Percentiles rank a stretch among this genome's conserved stretches.
phyloP scores from a whole-genome alignment of 108 stramenopile genomes.

The Stephanodiscus triporus region DNA sequence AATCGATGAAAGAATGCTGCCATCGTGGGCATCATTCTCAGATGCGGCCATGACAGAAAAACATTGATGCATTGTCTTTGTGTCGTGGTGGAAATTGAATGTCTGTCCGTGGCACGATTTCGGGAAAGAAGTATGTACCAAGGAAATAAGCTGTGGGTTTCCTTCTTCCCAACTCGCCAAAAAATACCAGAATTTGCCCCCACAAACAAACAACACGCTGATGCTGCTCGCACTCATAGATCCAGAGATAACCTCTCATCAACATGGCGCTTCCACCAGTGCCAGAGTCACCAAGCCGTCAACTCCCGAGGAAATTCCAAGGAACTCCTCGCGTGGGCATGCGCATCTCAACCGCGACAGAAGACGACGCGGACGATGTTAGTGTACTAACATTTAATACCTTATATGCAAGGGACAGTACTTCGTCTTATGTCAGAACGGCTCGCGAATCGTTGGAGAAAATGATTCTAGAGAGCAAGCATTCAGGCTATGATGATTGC shows the following conservation, averaged over 20 bases:
- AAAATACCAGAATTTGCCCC: too few relatives aligned
- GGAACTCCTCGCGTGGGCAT: slow-evolving; percentile 14
- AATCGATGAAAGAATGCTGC: not conserved
- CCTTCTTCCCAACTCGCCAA: too few relatives aligned
- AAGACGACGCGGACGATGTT: slow-evolving; percentile 30
- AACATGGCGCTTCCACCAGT: slow-evolving; percentile 2
- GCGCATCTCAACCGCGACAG: slow-evolving; percentile 4
- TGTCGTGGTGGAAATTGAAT: too few relatives aligned
- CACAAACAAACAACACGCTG: too few relatives aligned
- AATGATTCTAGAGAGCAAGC: not conserved
- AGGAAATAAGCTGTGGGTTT: too few relatives aligned
- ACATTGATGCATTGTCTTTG: too few relatives aligned
- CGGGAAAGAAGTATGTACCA: too few relatives aligned
- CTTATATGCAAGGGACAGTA: not conserved
- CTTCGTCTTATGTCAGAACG: not conserved
- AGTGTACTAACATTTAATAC: slow-evolving; percentile 26
- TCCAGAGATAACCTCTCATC: too few relatives aligned
- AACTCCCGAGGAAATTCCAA: not conserved
- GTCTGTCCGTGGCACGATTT: too few relatives aligned
- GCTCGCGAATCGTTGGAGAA: not conserved
- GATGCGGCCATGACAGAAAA: not conserved
- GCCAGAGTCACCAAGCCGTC: slow-evolving; percentile 5
- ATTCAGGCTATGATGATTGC: not conserved
- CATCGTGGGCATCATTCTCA: not conserved
- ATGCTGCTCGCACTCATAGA: too few relatives aligned